Percentiles rank a stretch among this genome's conserved stretches.
Conservation (phyloP, 345 rosid species). For the Eucalyptus erythrocorys region DNA sequence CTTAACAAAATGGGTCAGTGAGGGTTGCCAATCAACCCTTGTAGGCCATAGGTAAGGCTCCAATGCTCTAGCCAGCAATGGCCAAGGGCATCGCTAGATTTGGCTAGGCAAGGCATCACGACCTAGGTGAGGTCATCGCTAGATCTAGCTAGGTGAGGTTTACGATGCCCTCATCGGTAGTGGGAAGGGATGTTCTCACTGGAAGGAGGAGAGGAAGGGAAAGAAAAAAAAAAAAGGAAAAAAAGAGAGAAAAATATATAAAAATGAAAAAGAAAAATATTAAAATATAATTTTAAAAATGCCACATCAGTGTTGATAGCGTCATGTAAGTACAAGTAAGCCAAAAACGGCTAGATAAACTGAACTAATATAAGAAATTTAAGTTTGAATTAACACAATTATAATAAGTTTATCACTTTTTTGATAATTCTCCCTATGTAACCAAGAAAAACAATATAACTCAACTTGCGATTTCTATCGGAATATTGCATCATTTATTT, state of each 20-base stretch:
- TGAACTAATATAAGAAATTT: rapidly evolving
- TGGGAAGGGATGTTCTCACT: rapidly evolving
- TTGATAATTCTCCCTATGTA: background rate
- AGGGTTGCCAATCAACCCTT: too few relatives aligned
- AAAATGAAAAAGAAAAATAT: too few relatives aligned
- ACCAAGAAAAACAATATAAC: background rate
- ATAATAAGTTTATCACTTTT: rapidly evolving
- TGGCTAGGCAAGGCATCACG: too few relatives aligned
- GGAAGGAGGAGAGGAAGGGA: rapidly evolving
- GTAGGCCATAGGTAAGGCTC: rapidly evolving
- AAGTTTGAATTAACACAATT: rapidly evolving
- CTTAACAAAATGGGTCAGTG: too few relatives aligned
- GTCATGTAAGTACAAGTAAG: rapidly evolving
- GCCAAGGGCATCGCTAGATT: too few relatives aligned
- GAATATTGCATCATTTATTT: background rate
- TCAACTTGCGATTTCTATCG: background rate
- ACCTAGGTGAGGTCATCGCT: too few relatives aligned
- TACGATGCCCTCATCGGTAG: too few relatives aligned
- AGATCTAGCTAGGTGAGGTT: too few relatives aligned
- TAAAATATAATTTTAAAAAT: too few relatives aligned
- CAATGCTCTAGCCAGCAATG: rapidly evolving
- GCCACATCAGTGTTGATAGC: rapidly evolving
- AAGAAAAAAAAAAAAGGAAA: rapidly evolving
- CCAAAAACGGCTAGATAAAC: rapidly evolving
- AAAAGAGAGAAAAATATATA: rapidly evolving